Percentiles rank a stretch among this genome's conserved stretches.
Conservation (phyloP, 2,329 filamentous ascomycete species). For the Colletotrichum sp. region DNA sequence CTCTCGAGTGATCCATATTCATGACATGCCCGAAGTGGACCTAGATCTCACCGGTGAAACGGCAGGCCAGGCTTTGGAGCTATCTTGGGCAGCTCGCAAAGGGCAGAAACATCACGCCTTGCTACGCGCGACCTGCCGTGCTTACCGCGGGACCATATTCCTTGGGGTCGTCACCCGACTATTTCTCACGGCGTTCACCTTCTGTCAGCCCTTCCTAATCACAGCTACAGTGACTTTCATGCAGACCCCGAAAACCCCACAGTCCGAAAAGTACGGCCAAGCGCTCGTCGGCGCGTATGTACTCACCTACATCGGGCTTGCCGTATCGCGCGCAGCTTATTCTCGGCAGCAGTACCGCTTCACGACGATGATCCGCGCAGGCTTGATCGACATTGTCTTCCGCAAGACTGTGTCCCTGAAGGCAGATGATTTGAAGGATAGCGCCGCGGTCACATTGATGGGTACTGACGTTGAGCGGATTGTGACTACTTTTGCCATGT, state of each 20-base stretch:
- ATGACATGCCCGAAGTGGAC: conserved; percentile 27
- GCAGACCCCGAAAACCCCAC: conserved; percentile 14
- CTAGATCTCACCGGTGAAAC: neutral
- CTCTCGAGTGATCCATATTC: conserved; percentile 21
- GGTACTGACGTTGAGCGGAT: conserved; percentile 40
- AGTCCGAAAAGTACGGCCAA: conserved; percentile 24
- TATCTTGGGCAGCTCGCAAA: neutral
- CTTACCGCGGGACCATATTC: neutral
- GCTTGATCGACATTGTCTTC: conserved; percentile 32
- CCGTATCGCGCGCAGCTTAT: conserved; percentile 34
- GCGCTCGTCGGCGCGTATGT: conserved; percentile 34
- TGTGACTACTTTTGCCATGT: conserved; percentile 17
- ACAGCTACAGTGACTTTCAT: conserved; percentile 22
- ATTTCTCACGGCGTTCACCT: conserved; percentile 26
- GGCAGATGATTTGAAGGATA: conserved; percentile 27
- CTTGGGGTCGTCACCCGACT: neutral
- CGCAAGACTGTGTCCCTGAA: conserved; percentile 29
- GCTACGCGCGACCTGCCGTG: neutral
- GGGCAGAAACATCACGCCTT: neutral
- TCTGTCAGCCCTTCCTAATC: conserved; percentile 29
- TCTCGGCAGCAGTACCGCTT: conserved; percentile 31
- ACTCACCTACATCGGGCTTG: conserved; percentile 35
- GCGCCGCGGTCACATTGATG: conserved; percentile 39
- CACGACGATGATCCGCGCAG: conserved; percentile 30
- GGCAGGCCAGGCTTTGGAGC: neutral